Evolutionary conservation across 140 eudicot species (phyloP).

Genomic region (Stevia rebaudiana): DNA sequence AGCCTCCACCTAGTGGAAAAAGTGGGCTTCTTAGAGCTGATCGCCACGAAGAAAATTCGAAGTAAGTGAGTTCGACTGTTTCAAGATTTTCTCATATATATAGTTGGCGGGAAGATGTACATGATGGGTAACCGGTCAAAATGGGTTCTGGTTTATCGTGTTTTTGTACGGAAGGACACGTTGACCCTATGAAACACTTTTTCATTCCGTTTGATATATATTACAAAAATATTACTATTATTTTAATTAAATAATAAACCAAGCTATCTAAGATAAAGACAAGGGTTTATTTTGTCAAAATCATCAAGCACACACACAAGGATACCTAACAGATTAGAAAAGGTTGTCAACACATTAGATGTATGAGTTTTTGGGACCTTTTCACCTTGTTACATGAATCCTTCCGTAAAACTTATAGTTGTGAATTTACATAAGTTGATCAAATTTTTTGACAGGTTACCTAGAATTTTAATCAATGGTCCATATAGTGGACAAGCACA

Average conservation of each 20-base stretch:
- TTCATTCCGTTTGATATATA: too few species aligned
- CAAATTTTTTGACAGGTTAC: slow-evolving; percentile 30
- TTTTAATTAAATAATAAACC: too few species aligned
- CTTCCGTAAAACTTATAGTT: background rate
- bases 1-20: slow-evolving; percentile 69
- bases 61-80: slow-evolving; percentile 39
- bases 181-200: too few species aligned
- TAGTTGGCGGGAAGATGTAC: background rate
- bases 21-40: slow-evolving; percentile 86
- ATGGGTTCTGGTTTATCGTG: background rate
- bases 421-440: background rate
- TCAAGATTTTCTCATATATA: background rate
- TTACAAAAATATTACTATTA: too few species aligned
- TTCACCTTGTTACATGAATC: background rate
- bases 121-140: background rate
- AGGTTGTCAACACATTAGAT: slow-evolving; percentile 19
- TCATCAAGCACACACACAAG: slow-evolving; percentile 28
- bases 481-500: slow-evolving; percentile 56
- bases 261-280: too few species aligned
- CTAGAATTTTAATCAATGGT: slow-evolving; percentile 40
- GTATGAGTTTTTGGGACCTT: slow-evolving; percentile 13
- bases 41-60: slow-evolving; percentile 53
- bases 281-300: background rate
- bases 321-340: slow-evolving; percentile 31
- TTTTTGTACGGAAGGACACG: background rate